Evolutionary conservation across 2,329 filamentous ascomycete species (phyloP), one percentile per base, ranked within the genome.

Genomic region (Didymella sp.): DNA sequence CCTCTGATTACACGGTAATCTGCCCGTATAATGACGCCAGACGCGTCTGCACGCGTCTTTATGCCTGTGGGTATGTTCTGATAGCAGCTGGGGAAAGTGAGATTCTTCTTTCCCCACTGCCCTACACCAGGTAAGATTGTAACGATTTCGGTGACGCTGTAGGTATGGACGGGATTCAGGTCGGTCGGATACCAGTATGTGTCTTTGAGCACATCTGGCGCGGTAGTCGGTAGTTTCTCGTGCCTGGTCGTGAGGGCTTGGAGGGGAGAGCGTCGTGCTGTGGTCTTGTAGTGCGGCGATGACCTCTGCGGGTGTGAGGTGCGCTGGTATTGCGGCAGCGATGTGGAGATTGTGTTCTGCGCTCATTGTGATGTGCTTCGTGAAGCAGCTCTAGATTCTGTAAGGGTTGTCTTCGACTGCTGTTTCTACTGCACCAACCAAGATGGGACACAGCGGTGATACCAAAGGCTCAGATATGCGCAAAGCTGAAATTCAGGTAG

Each of bases 141-240:
- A 13, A 76, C 66, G 46, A 59, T 60, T 51, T 76, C 72, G 35
- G 66, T 72, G 46, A 76, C 73, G 40, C 57, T 46, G 61, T 74
- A 76, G 0, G 68, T 67, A 11, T 60, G 47, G 12, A 73, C 59
- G 7, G 68, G 67, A 30, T 70, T 59, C 6, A 66, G 46, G 50
- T 74, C 71, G 22, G 60, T 60, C 25, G 73, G 73, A 48, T 71
- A 73, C 71, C 71, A 76, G 51, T 73, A 75, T 7, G 71, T 73
- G 51, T 76, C 73, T 60, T 69, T 73, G 31, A 67, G 60, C 2
- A 61, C 68, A 15, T 64, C 59, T 15, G 66, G 61, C 2, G 59
- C 50, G 13, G 69, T 72, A 2, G 45, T 43, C 19, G 64, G 59
- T 9, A 72, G 66, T 44, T 70, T 69, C 24, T 63, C 51, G 51